These are phyloP conservation scores for Hibiscus trionum DNA, from an alignment of 345 rosid species.

Conservation along the genomic window DNA sequence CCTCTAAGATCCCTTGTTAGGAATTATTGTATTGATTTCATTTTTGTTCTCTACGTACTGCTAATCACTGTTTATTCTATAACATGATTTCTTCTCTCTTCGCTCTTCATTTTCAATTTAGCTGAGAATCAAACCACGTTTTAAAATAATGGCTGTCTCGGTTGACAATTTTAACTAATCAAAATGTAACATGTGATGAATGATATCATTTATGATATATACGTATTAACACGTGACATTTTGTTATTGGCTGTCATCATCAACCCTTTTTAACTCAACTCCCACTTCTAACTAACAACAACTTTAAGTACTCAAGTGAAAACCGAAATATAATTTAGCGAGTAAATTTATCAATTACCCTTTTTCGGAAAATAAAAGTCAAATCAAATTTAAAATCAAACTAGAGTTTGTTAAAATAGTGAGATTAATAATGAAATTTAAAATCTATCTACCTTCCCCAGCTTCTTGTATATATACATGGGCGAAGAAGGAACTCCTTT, in stretches of 20 bases:
- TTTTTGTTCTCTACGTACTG: not conserved
- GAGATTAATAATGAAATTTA: not conserved
- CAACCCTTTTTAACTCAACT: too few relatives aligned
- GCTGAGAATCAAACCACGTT: not conserved
- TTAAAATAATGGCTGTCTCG: not conserved
- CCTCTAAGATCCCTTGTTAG: slow-evolving; percentile 60
- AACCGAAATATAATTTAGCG: too few relatives aligned
- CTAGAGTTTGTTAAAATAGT: not conserved
- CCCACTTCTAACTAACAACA: too few relatives aligned
- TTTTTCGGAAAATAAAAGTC: too few relatives aligned
- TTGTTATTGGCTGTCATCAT: too few relatives aligned
- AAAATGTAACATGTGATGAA: too few relatives aligned
- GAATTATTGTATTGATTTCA: not conserved
- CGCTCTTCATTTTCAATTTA: not conserved
- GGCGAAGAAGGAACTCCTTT: not conserved
- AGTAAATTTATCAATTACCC: too few relatives aligned
- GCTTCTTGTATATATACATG: too few relatives aligned
- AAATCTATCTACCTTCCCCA: not conserved
- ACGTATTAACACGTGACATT: too few relatives aligned
- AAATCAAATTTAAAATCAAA: too few relatives aligned
- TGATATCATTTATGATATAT: too few relatives aligned
- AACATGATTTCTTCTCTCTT: not conserved
- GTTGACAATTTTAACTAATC: not conserved
- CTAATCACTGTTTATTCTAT: not conserved
- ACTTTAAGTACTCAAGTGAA: too few relatives aligned